A percentile compares a stretch with the other conserved stretches of the same genome.
Conservation (phyloP, 2,329 filamentous ascomycete species). For the Pyricularia sp. region DNA sequence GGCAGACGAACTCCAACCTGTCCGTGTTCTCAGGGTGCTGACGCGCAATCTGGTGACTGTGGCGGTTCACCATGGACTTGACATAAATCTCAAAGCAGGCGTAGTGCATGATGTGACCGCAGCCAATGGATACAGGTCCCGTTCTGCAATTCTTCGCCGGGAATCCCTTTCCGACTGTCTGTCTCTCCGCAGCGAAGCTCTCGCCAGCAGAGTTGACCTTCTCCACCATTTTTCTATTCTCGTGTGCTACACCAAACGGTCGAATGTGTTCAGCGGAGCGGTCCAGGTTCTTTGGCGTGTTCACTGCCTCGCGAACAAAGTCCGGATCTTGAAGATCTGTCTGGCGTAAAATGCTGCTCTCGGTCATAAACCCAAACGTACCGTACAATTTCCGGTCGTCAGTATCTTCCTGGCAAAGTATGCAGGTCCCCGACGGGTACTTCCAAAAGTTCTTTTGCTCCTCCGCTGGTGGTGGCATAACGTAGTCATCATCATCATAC, state of each 20-base stretch:
- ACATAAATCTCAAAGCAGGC: slow-evolving; percentile 90
- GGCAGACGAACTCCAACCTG: slow-evolving; percentile 87
- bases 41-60: slow-evolving; percentile 85
- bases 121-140: slow-evolving; percentile 81
- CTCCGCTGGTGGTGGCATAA: slow-evolving; percentile 25
- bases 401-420: slow-evolving; percentile 92
- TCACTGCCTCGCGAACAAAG: slow-evolving; percentile 72
- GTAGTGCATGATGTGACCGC: slow-evolving; percentile 98
- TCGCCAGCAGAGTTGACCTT: slow-evolving; percentile 68
- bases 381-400: slow-evolving; percentile 84
- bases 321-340: slow-evolving; percentile 76
- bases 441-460: slow-evolving; percentile 72
- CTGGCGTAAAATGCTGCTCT: slow-evolving; percentile 79
- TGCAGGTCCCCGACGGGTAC: slow-evolving; percentile 88
- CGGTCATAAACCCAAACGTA: slow-evolving; percentile 81
- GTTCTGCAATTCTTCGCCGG: slow-evolving; percentile 54
- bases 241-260: slow-evolving; percentile 83
- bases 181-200: slow-evolving; percentile 62
- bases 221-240: slow-evolving; percentile 69
- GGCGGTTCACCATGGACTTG: slow-evolving; percentile 71
- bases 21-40: slow-evolving; percentile 80
- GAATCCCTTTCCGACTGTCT: slow-evolving; percentile 85
- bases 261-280: slow-evolving; percentile 72
- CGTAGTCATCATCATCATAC: slow-evolving; percentile 69
- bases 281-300: slow-evolving; percentile 75